These are phyloP conservation scores for Moniliella sp. DNA, from an alignment of 1,284 basidiomycete species.

Conservation along the genomic window DNA sequence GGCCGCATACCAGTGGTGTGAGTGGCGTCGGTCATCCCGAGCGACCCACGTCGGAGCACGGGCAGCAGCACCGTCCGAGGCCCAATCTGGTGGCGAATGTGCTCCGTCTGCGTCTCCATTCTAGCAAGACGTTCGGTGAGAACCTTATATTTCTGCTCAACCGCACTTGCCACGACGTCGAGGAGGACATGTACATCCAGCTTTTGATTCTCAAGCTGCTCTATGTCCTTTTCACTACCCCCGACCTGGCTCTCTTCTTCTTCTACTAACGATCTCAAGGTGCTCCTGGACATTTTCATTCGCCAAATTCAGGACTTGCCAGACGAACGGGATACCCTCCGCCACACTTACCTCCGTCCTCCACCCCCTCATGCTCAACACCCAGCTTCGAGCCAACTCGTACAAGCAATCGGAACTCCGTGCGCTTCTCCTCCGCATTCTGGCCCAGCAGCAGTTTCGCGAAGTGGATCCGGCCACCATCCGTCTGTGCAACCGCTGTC, in stretches of 20 bases:
- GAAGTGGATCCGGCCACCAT: constrained; percentile 53
- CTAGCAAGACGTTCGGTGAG: constrained; percentile 81
- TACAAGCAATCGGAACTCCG: constrained; percentile 84
- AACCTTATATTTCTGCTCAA: constrained; percentile 99
- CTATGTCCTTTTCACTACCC: constrained; percentile 80
- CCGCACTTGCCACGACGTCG: constrained; percentile 41
- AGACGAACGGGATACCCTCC: constrained; percentile 74
- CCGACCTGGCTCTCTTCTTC: constrained; percentile 80
- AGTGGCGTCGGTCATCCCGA: too few species aligned
- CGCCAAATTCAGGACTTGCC: constrained; percentile 72
- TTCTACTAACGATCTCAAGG: constrained; percentile 91
- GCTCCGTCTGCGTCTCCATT: constrained; percentile 57
- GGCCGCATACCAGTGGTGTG: neutral
- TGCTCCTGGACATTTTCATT: constrained; percentile 85
- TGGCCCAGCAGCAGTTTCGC: constrained; percentile 52
- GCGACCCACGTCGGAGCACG: too few species aligned
- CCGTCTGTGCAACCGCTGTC: constrained; percentile 73
- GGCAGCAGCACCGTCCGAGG: neutral
- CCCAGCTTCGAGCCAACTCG: constrained; percentile 57
- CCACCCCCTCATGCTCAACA: constrained; percentile 78
- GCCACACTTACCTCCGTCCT: constrained; percentile 91
- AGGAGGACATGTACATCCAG: constrained; percentile 83
- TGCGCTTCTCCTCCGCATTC: constrained; percentile 55
- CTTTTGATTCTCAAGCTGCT: constrained; percentile 80
- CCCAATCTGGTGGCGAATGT: constrained; percentile 60